Base-by-base conservation (phyloP, 352 stramenopile genomes). In the Phytophthora tentaculata region DNA sequence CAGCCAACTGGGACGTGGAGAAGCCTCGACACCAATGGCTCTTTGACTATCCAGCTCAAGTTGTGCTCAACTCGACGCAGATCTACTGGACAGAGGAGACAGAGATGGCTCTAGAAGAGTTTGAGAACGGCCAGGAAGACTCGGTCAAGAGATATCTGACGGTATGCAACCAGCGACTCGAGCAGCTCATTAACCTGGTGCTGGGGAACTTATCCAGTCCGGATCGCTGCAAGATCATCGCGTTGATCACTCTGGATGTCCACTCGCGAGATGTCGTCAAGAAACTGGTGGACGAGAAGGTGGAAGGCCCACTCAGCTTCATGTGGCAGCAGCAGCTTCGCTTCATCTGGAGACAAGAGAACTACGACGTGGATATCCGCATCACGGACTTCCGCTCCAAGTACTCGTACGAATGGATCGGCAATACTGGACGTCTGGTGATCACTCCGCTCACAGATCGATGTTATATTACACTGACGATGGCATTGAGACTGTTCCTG, bases 11-110 rank as follows among this genome's bases (percentile, higher is more conserved):
- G 96, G 97, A 99, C 48, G 94, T 98, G 14, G 96, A 99, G 65
- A 98, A 98, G 45, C 96, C 97, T 39, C 85, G 97, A 7, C 97
- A 99, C 45, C 91, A 98, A 59, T 99, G 97, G 97, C 79, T 99
- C 2, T 99, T 99, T 70, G 91, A 98, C 65, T 99, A 99, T 76
- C 96, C 97, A 17, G 87, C 90, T 1, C 91, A 97, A 53, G 89
- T 97, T 17, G 88, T 95, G 32, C 65, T 97, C 9, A 95, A 94
- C 54, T 85, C 86, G 2, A 95, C 89, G 41, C 88, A 95, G 56
- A 96, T 96, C 39, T 98, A 98, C 69, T 99, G 97, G 97, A 98
- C 96, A 0, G 96, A 99, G 64, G 95, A 99, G 77, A 99, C 97
- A 1, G 95, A 99, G 64, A 85, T 97, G 61, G 87, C 88, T 2